phyloP scores from a whole-genome alignment of 495 filamentous ascomycete species.

The Hyaloscypha variabilis region DNA sequence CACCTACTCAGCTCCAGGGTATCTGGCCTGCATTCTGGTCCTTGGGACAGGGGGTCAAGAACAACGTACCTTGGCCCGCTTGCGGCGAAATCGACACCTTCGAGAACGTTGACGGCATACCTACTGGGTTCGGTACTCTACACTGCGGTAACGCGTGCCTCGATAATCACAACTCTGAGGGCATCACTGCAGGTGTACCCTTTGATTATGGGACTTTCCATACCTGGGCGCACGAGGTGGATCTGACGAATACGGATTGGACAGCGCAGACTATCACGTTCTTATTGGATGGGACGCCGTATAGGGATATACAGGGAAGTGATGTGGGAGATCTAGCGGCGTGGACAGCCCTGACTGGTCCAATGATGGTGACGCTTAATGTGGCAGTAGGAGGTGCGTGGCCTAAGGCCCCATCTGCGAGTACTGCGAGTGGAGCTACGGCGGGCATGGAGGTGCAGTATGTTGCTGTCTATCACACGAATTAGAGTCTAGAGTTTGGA shows the following conservation, averaged over 20 bases:
- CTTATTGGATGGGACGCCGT: slow-evolving; percentile 47
- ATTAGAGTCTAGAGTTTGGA: background rate
- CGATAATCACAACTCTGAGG: slow-evolving; percentile 41
- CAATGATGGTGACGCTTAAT: slow-evolving; percentile 50
- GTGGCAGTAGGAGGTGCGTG: slow-evolving; percentile 54
- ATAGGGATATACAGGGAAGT: slow-evolving; percentile 41
- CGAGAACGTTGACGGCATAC: slow-evolving; percentile 48
- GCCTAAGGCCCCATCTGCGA: slow-evolving; percentile 19
- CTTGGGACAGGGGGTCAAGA: slow-evolving; percentile 45
- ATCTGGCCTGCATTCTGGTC: slow-evolving; percentile 60
- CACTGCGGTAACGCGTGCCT: slow-evolving; percentile 52
- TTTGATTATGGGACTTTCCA: slow-evolving; percentile 49
- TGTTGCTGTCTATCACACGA: slow-evolving; percentile 23
- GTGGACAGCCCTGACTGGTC: slow-evolving; percentile 40
- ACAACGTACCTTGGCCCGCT: slow-evolving; percentile 44
- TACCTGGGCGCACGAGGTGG: slow-evolving; percentile 47
- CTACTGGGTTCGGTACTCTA: slow-evolving; percentile 47
- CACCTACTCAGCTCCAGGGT: slow-evolving; percentile 44
- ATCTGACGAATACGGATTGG: slow-evolving; percentile 43
- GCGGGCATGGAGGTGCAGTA: slow-evolving; percentile 29
- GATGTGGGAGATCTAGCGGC: slow-evolving; percentile 38
- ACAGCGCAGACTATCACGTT: slow-evolving; percentile 47
- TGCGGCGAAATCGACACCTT: slow-evolving; percentile 56
- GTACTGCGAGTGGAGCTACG: slow-evolving; percentile 16
- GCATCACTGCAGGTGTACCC: slow-evolving; percentile 35